Evolutionary conservation across 2,329 filamentous ascomycete genomes (phyloP), one percentile per base, ranked within the genome.

Genomic region (Dactylellina cionopaga): DNA sequence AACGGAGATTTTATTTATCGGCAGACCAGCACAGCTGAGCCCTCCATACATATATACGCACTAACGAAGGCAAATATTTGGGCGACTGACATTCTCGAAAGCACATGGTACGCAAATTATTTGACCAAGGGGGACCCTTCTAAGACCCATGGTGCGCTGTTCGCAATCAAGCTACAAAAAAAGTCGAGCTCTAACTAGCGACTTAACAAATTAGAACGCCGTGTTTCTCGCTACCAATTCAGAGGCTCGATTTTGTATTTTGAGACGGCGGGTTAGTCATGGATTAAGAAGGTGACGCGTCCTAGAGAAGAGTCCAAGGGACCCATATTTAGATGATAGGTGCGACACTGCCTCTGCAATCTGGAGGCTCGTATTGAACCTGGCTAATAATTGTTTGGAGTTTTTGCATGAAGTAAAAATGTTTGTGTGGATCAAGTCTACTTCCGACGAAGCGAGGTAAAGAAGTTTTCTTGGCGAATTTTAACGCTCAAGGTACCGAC

Each of bases 321-420:
- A n/a, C 52, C 51, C 52, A 43, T 56, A 56, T 56, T 56, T 56
- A 44, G 52, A 56, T 6, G n/a, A 5, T 15, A 13, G 17, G 49
- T 60, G 55, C 17, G 49, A 60, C 55, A 35, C 27, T 49, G 15
- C 37, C 25, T 37, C 47, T 15, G 33, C 17, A 41, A 41, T 41
- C 25, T 39, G 11, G 6, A 22, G 13, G 22, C 55, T 60, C 41
- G 41, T 60, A 47, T 60, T 60, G n/a, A 11, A 22, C 17, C 22
- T 9, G n/a, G 15, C 13, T 11, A 9, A 19, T n/a, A n/a, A 25
- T 25, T 41, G 17, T 39, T 55, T 41, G 33, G 22, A 13, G 17
- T 19, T 13, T n/a, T 19, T 35, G 35, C 51, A 55, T 55, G 51
- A 41, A 41, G 25, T 24, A 54, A 39, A n/a, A 39, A 9, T 25